phyloP scores from a whole-genome alignment of 2,329 filamentous ascomycete species.

The Davidsoniella australis region DNA sequence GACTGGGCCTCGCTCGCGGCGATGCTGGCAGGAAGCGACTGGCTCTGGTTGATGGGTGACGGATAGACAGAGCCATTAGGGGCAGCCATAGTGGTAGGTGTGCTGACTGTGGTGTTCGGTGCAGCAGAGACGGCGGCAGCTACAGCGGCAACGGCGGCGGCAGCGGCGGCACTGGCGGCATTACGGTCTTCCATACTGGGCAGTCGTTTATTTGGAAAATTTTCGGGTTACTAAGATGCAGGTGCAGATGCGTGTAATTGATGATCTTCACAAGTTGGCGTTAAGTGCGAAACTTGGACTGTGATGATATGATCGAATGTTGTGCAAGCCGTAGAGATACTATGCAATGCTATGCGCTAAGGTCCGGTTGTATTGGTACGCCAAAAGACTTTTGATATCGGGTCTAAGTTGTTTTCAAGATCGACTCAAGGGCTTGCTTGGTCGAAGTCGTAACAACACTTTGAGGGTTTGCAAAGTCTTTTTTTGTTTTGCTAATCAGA shows the following conservation, averaged over 20 bases:
- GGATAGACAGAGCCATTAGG: slow-evolving; percentile 12
- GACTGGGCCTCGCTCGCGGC: slow-evolving; percentile 11
- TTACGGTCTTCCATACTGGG: slow-evolving; percentile 10
- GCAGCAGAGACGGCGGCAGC: slow-evolving; percentile 7
- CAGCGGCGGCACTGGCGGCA: slow-evolving; percentile 3
- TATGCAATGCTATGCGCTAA: too few species aligned
- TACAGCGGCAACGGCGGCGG: slow-evolving; percentile 3
- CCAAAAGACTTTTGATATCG: too few species aligned
- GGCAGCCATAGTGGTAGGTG: slow-evolving; percentile 6
- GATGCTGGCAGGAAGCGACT: slow-evolving; percentile 10
- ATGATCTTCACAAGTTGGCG: not conserved
- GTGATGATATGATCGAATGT: too few species aligned
- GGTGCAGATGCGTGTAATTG: not conserved
- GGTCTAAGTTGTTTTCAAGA: too few species aligned
- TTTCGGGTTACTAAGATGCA: not conserved
- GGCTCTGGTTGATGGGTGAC: slow-evolving; percentile 11
- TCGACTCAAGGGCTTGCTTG: too few species aligned
- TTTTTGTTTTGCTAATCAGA: too few species aligned
- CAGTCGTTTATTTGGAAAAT: too few species aligned
- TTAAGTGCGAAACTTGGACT: too few species aligned
- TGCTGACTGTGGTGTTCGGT: slow-evolving; percentile 5
- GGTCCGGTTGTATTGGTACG: too few species aligned
- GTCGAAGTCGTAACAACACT: too few species aligned
- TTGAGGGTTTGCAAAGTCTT: too few species aligned
- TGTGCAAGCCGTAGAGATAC: too few species aligned